A percentile compares a stretch with the other conserved stretches of the same genome.
Conservation (phyloP, 345 rosid species). For the Conringia planisiliqua region DNA sequence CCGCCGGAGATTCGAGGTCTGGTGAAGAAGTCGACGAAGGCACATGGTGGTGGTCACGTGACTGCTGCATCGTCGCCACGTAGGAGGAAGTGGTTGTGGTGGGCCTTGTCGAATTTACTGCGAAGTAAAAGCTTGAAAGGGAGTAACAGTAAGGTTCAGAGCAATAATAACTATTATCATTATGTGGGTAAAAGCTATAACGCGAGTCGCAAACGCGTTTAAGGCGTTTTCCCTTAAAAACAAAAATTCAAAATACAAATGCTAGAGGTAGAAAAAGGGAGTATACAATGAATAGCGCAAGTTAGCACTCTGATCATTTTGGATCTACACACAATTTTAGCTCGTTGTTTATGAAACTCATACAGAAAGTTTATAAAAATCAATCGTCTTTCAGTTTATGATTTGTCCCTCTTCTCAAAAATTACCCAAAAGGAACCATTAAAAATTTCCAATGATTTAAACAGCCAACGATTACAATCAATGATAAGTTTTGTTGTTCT, state of each 20-base stretch:
- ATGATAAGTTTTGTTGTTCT: no score
- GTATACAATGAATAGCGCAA: constrained; percentile 11
- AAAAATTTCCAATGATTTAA: no score
- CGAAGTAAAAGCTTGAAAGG: constrained; percentile 18
- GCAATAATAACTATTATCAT: constrained; percentile 40
- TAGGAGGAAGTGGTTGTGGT: constrained; percentile 45
- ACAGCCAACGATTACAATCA: no score
- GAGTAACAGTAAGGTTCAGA: constrained; percentile 26
- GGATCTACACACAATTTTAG: not conserved
- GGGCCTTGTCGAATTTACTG: constrained; percentile 35
- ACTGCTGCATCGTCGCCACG: constrained; percentile 27
- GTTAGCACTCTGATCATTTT: constrained; percentile 13
- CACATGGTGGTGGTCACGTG: constrained; percentile 39
- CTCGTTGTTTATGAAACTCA: not conserved
- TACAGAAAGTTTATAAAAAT: not conserved
- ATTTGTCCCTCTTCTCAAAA: not conserved
- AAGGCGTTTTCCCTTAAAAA: not conserved
- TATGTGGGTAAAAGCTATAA: constrained; percentile 34
- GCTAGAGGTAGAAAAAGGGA: not conserved
- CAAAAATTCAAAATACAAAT: not conserved
- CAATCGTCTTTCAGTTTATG: not conserved
- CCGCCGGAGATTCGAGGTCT: constrained; percentile 70
- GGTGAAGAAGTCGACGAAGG: constrained; percentile 37
- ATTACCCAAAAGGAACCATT: no score
- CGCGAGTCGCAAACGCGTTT: constrained; percentile 21